phyloP scores from a whole-genome alignment of 2,329 filamentous ascomycete species.

The Boeremia exigua region DNA sequence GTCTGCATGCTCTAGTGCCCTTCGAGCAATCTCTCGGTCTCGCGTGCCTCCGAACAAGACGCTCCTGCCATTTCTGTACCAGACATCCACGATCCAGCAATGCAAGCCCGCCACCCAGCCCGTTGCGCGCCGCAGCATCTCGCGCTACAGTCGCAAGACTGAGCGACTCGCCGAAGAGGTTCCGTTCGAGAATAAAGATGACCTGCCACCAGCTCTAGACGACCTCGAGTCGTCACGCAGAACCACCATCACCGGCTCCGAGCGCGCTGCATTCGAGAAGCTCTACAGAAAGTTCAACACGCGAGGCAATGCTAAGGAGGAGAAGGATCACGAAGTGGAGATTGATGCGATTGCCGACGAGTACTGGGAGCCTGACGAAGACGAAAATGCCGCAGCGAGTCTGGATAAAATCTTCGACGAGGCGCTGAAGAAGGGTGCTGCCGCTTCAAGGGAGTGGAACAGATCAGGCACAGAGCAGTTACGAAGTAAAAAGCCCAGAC shows the following conservation, averaged over 20 bases:
- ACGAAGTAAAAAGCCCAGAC: slow-evolving; percentile 8
- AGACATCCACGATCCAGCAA: slow-evolving; percentile 68
- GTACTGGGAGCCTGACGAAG: slow-evolving; percentile 41
- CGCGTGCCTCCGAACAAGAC: slow-evolving; percentile 46
- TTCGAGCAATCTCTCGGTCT: slow-evolving; percentile 43
- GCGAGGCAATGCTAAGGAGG: slow-evolving; percentile 25
- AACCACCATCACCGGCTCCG: slow-evolving; percentile 45
- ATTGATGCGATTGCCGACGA: slow-evolving; percentile 41
- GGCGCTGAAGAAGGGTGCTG: slow-evolving; percentile 26
- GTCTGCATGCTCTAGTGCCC: slow-evolving; percentile 39
- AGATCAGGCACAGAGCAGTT: slow-evolving; percentile 9
- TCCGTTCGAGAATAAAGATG: slow-evolving; percentile 47
- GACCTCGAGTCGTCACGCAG: slow-evolving; percentile 26
- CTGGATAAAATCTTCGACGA: slow-evolving; percentile 44
- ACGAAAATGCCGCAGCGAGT: slow-evolving; percentile 13
- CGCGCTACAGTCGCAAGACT: slow-evolving; percentile 39
- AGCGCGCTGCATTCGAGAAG: slow-evolving; percentile 46
- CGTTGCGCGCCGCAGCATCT: slow-evolving; percentile 29
- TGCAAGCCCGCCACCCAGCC: slow-evolving; percentile 30
- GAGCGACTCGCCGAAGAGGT: slow-evolving; percentile 58
- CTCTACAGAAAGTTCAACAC: slow-evolving; percentile 39
- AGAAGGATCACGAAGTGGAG: slow-evolving; percentile 21
- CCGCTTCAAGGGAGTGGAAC: slow-evolving; percentile 6
- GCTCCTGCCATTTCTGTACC: slow-evolving; percentile 72
- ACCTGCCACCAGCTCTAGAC: slow-evolving; percentile 37